Base-by-base conservation (phyloP, 176 grass and related monocot species). In the Cenchrus purpureus region DNA sequence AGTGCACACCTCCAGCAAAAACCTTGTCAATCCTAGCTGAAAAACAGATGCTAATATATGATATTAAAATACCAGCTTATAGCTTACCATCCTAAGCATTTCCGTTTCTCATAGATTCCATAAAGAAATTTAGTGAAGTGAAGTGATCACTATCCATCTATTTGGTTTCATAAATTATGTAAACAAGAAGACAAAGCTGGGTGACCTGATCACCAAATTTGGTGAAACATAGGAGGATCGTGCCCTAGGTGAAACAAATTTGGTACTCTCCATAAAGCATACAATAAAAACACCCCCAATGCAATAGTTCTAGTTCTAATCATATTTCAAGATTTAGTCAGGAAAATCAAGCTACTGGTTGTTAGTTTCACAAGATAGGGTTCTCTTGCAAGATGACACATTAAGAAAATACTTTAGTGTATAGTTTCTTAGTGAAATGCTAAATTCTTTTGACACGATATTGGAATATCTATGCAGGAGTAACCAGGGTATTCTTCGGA, bases 401-500 rank as follows among this genome's bases (percentile, higher is more conserved):
- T 62, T n/a, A 62, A 60, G 2, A 4, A 59, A 59, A 62, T 28
- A 28, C n/a, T 28, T 28, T 1, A 72, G 7, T 84, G 6, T 62
- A 46, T 32, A 73, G 48, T 46, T 78, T 65, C 22, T 68, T 31
- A 40, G 20, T 82, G 25, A 50, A 65, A 57, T 83, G 8, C 49
- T 69, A 31, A 64, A 62, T 66, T 14, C 53, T 50, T 67, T 77
- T 71, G 14, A 63, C 52, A 69, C 19, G 6, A 51, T 42, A 37
- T 77, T 72, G 76, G 51, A 13, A 43, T 90, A 77, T 77, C 34
- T 73, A 43, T 83, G 81, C 88, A 99, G 97, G 97, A 56, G 88
- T 99, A 63, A 94, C 89, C 46, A 99, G 97, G 68, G 91, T 99
- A 53, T 99, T 96, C 82, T 99, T 92, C 48, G 93, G 91, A 78